Evolutionary conservation across 805 yeast species (phyloP), one percentile per base, ranked within the genome.

Genomic region (Ogataea kodamae): DNA sequence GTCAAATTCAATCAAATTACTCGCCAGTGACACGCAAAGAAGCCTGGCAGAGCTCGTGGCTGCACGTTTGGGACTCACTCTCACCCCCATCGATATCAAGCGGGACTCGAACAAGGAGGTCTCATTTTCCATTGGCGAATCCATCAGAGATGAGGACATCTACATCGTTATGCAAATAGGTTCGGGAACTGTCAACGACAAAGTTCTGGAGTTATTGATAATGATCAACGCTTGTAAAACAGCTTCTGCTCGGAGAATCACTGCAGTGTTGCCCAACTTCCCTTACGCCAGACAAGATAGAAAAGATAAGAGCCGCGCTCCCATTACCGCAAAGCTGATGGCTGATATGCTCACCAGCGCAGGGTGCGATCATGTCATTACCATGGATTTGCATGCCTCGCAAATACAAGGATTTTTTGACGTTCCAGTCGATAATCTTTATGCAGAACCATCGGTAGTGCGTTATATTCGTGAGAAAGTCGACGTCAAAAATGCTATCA

Each of bases 201-300:
- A 77, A 43, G 77, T 84, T 20, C 62, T 84, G 61, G 94, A 84
- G 55, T 62, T 83, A 22, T 59, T 84, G 45, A 79, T 83, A 52
- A 80, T 82, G 78, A 81, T 84, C 43, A 80, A 81, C 52, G 90
- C 92, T 11, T 84, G 90, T 59, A 78, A 79, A 50, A 79, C 83
- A 3, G 92, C 92, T 7, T 77, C 86, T 34, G 92, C 90, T 12
- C 72, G 92, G 55, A 72, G 87, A 55, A 80, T 84, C 55, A 82
- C 90, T 3, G 92, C 85, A 5, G 84, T 84, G 11, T 72, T 84
- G 45, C 92, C 94, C 33, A 82, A 78, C 55, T 84, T 81, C 60
- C 89, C 89, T 8, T 84, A 84, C 49, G 92, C 92, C n/a, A 75
- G 94, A 65, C 94, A 84, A 59, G 94, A 84, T 57, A 72, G 86